Evolutionary conservation across 108 stramenopile genomes (phyloP), one percentile per base, ranked within the genome.

Genomic region (Pseudonitzschia multiseries): DNA sequence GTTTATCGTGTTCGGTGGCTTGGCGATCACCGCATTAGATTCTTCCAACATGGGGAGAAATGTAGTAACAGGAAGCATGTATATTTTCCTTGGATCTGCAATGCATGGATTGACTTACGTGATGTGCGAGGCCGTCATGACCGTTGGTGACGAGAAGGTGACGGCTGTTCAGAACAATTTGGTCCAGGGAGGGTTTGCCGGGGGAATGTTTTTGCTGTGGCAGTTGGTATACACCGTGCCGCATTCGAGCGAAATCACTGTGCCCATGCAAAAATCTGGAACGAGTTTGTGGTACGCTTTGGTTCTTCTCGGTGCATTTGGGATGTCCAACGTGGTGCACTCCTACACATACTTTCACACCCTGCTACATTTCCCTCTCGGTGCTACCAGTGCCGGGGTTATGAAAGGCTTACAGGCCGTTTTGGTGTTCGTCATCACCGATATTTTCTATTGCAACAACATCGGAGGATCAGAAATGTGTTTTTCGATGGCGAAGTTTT

Each of bases 331-430:
- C 71, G 62, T 88, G 8, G 72, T 94, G 26, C 93, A 94, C 65
- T 75, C 87, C 21, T 56, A 80, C 3, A 80, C 86, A 15, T 91
- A 88, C 69, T 94, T 73, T 59, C 68, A 79, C 21, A 94, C 90
- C 9, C 62, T 94, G 69, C 77, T 78, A 32, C 73, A 91, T 57
- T 88, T 87, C 54, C 84, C 87, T 8, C 87, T 89, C 48, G 93
- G 93, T 15, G 86, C 89, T 0, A 89, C 88, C 15, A 79, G 69
- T 69, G 93, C 93, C 0, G 93, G 93, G 18, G 89, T 94, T 0
- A 69, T 94, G 76, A 91, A 94, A 81, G 93, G 93, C 26, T 64
- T 92, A 40, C 90, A 94, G 60, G 93, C 93, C 21, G 90, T 90
- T 1, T 72, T 94, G 56, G 88, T 94, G 6, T 92, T 94, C 68